Evolutionary conservation across 140 eudicot species (phyloP).

Genomic region (Anethum foeniculum): DNA sequence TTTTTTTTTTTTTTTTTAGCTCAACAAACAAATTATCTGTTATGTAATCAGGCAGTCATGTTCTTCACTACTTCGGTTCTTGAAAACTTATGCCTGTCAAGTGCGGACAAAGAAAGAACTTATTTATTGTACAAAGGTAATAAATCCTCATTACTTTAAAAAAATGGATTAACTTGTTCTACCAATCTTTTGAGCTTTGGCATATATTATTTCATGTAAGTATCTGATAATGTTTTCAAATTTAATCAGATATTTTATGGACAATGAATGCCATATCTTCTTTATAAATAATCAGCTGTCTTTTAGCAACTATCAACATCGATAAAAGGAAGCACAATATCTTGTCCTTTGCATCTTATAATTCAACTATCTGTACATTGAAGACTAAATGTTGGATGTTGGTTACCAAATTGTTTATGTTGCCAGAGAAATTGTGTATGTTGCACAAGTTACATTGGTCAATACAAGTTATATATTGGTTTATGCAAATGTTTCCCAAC

Average conservation of each 20-base stretch:
- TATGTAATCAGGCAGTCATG: slow-evolving; percentile 40
- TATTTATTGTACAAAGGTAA: slow-evolving; percentile 52
- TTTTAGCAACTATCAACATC: neutral
- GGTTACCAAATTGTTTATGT: no score
- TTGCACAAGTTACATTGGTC: neutral
- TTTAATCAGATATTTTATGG: neutral
- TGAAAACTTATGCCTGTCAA: slow-evolving; percentile 52
- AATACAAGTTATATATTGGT: no score
- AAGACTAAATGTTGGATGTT: neutral
- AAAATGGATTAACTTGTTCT: neutral
- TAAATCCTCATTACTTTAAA: neutral
- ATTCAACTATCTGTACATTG: neutral
- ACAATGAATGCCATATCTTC: neutral
- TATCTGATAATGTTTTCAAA: neutral
- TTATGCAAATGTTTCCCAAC: no score
- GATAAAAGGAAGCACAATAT: neutral
- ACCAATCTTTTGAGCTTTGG: neutral
- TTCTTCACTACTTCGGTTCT: slow-evolving; percentile 38
- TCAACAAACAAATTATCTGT: neutral
- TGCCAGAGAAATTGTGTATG: neutral
- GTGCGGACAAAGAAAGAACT: slow-evolving; percentile 59
- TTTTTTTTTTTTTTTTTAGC: neutral
- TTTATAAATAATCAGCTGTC: neutral
- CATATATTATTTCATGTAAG: neutral
- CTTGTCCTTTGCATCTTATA: neutral